These are phyloP conservation scores for Wickerhamiella sergipiensis DNA, from an alignment of 805 yeast species.

Conservation along the genomic window DNA sequence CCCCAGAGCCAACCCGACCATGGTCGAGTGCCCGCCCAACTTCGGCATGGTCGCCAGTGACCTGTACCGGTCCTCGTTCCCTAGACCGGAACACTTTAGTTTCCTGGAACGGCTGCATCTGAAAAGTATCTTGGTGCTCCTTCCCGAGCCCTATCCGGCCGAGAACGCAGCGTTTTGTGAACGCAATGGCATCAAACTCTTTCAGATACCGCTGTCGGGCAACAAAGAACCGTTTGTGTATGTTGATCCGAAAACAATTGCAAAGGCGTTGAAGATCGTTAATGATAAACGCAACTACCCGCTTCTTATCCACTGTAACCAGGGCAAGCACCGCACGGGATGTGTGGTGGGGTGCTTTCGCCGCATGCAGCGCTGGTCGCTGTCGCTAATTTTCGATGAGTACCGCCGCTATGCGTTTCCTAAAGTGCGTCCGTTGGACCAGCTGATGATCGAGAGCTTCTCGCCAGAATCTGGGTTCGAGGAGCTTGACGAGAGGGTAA, in stretches of 20 bases:
- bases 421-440: slow-evolving; percentile 89
- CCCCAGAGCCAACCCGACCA: too few species aligned
- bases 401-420: slow-evolving; percentile 91
- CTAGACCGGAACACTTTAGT: slow-evolving; percentile 66
- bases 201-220: slow-evolving; percentile 87
- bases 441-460: slow-evolving; percentile 85
- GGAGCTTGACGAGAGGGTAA: slow-evolving; percentile 14
- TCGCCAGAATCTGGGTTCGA: slow-evolving; percentile 49
- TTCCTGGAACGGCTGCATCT: slow-evolving; percentile 50
- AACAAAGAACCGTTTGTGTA: slow-evolving; percentile 42
- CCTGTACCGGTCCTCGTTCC: slow-evolving; percentile 82
- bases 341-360: slow-evolving; percentile 89
- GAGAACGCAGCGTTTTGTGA: slow-evolving; percentile 55
- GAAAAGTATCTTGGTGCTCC: slow-evolving; percentile 65
- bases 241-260: slow-evolving; percentile 48
- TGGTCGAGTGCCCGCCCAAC: slow-evolving; percentile 55
- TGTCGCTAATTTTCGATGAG: slow-evolving; percentile 90
- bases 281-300: slow-evolving; percentile 84
- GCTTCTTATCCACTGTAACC: slow-evolving; percentile 80
- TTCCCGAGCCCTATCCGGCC: slow-evolving; percentile 83
- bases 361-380: slow-evolving; percentile 79
- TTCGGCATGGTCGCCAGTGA: slow-evolving; percentile 69
- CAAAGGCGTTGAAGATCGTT: slow-evolving; percentile 69
- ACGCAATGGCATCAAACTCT: slow-evolving; percentile 49
- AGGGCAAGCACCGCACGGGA: slow-evolving; percentile 96